Conservation (phyloP, 2,329 filamentous ascomycete species). For the Epichloe gansuensis region DNA sequence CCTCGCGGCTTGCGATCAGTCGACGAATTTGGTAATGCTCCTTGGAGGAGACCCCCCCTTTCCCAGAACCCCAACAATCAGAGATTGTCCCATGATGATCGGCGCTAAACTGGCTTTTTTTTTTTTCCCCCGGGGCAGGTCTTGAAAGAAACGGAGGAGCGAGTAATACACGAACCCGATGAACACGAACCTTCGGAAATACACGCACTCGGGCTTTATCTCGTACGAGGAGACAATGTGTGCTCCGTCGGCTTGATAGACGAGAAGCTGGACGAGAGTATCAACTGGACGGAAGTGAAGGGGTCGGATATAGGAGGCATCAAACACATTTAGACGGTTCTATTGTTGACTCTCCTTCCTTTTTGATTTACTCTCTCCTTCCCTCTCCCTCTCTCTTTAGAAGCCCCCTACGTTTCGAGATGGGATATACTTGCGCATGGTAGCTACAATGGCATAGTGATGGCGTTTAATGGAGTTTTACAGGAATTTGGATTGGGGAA, state of each 20-base stretch:
- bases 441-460: constrained; percentile 6
- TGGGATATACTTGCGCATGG: neutral
- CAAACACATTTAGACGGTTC: constrained; percentile 48
- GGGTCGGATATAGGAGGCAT: constrained; percentile 73
- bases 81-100: too few relatives aligned
- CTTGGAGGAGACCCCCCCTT: neutral
- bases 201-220: constrained; percentile 74
- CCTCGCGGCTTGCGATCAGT: constrained; percentile 75
- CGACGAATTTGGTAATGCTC: constrained; percentile 62
- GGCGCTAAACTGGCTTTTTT: too few relatives aligned
- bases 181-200: constrained; percentile 70
- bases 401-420: neutral
- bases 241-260: constrained; percentile 82
- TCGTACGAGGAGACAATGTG: constrained; percentile 90
- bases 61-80: too few relatives aligned
- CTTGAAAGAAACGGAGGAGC: constrained; percentile 69
- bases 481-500: neutral
- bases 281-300: constrained; percentile 85
- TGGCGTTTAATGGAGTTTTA: constrained; percentile 8
- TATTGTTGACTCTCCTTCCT: neutral
- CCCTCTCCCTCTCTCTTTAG: neutral
- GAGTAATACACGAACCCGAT: constrained; percentile 76
- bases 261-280: constrained; percentile 75
- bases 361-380: neutral
- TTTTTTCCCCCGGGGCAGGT: constrained; percentile 37